Evolutionary conservation across 2,329 filamentous ascomycete species (phyloP).

Genomic region (Furcasterigmium sp.): DNA sequence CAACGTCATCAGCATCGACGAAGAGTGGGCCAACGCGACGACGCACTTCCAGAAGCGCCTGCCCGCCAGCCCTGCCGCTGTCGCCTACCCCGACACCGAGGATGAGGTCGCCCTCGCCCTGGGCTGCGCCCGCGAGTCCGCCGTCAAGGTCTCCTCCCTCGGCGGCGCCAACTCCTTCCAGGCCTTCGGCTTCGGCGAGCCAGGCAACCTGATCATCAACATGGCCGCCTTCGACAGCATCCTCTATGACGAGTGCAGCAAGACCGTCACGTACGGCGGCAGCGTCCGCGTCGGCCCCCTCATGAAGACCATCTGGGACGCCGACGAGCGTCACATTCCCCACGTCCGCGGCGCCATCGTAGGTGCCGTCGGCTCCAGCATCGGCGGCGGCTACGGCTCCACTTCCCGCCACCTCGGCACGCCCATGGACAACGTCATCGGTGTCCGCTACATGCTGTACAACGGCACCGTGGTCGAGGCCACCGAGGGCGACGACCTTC

Average conservation of each 20-base stretch:
- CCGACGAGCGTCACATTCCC: constrained; percentile 10
- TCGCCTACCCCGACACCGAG: constrained; percentile 11
- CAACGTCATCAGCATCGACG: constrained; percentile 10
- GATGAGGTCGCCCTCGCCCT: constrained; percentile 10
- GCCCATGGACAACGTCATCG: constrained; percentile 11
- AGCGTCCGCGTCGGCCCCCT: constrained; percentile 10
- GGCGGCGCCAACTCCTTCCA: constrained; percentile 12
- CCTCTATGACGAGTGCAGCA: constrained; percentile 6
- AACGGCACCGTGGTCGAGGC: constrained; percentile 12
- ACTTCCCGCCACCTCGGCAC: constrained; percentile 10
- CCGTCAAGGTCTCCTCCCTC: constrained; percentile 8
- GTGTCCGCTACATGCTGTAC: constrained; percentile 13
- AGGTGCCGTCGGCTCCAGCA: constrained; percentile 10
- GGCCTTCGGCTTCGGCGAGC: constrained; percentile 10
- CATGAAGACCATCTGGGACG: constrained; percentile 10
- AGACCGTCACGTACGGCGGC: constrained; percentile 10
- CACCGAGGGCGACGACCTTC: constrained; percentile 9
- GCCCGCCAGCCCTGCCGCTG: constrained; percentile 10
- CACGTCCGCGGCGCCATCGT: constrained; percentile 12
- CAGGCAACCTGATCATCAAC: constrained; percentile 11
- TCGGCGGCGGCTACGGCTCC: constrained; percentile 10
- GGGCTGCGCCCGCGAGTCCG: constrained; percentile 10
- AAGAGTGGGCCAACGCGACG: constrained; percentile 7
- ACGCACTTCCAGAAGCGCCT: constrained; percentile 11
- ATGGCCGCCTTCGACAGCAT: constrained; percentile 11